Conservation (phyloP, 208 protist genomes). For the Crithidia brevicula region DNA sequence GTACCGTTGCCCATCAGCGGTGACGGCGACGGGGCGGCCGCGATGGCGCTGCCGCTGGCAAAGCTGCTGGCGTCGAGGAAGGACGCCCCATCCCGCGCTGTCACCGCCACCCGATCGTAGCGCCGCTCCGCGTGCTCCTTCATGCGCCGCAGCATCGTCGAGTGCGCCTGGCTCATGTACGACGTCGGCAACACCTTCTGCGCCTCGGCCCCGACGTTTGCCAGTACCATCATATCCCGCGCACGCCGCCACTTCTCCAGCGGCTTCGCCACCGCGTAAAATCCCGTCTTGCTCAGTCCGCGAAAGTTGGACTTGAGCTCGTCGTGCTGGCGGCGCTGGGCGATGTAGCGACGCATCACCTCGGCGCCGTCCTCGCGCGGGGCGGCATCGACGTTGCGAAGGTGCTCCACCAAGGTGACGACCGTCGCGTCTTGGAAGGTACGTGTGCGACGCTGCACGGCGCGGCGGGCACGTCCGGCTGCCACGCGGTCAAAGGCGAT, state of each 20-base stretch:
- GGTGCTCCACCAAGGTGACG: constrained; percentile 26
- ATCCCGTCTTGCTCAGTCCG: constrained; percentile 71
- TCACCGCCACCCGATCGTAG: constrained; percentile 22
- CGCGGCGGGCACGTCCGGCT: constrained; percentile 10
- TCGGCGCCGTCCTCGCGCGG: constrained; percentile 50
- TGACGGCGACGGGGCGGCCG: background rate
- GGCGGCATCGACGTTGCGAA: constrained; percentile 28
- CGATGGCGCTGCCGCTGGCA: background rate
- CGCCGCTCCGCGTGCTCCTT: constrained; percentile 58
- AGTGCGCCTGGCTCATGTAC: constrained; percentile 59
- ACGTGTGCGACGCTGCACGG: constrained; percentile 31
- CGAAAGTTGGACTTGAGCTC: constrained; percentile 41
- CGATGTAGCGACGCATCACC: constrained; percentile 41
- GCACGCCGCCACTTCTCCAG: constrained; percentile 72
- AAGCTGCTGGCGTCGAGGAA: constrained; percentile 38
- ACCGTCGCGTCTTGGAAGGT: constrained; percentile 30
- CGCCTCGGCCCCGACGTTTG: constrained; percentile 42
- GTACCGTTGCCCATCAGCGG: background rate
- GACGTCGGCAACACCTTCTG: constrained; percentile 54
- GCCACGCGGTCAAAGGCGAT: constrained; percentile 25
- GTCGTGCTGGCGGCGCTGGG: constrained; percentile 63
- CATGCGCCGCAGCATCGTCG: constrained; percentile 37
- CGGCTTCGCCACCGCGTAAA: constrained; percentile 39
- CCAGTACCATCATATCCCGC: constrained; percentile 75
- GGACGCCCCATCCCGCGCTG: constrained; percentile 20